Percentiles rank a stretch among this genome's conserved stretches.
Conservation (phyloP, 208 protist genomes). For the Leishmania guyanensis region DNA sequence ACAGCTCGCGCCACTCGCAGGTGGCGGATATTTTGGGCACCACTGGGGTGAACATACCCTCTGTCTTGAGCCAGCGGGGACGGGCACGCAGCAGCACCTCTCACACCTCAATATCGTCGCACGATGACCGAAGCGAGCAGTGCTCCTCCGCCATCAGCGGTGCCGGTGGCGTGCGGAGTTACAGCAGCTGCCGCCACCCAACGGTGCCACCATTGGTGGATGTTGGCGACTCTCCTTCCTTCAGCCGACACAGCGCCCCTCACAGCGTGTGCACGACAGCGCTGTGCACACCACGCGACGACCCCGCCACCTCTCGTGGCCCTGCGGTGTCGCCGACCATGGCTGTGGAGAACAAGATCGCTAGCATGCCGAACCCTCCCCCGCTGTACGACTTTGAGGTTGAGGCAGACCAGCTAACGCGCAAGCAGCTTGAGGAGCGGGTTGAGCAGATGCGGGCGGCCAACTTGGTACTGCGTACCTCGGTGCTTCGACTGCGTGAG, state of each 20-base stretch:
- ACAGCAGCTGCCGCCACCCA: conserved; percentile 9
- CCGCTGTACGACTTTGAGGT: conserved; percentile 26
- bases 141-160: conserved; percentile 7
- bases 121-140: conserved; percentile 17
- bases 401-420: no score
- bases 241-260: conserved; percentile 24
- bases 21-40: conserved; percentile 10
- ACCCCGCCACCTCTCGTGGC: neutral
- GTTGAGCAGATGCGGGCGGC: conserved; percentile 47
- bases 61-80: neutral
- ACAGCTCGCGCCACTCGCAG: conserved; percentile 42
- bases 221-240: conserved; percentile 23
- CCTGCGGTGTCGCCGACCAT: conserved; percentile 7
- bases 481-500: conserved; percentile 51
- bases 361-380: conserved; percentile 14
- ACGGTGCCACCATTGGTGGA: conserved; percentile 33
- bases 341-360: neutral
- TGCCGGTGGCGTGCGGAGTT: neutral
- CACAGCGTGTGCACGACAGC: conserved; percentile 41
- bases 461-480: conserved; percentile 49
- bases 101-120: conserved; percentile 27
- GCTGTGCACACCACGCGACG: conserved; percentile 37
- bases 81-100: conserved; percentile 22
- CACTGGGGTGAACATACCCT: conserved; percentile 1
- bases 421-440: conserved; percentile 32